A percentile compares a stretch with the other conserved stretches of the same genome.
phyloP scores from a whole-genome alignment of 2,329 filamentous ascomycete species.

The Didymellaceae sp. region DNA sequence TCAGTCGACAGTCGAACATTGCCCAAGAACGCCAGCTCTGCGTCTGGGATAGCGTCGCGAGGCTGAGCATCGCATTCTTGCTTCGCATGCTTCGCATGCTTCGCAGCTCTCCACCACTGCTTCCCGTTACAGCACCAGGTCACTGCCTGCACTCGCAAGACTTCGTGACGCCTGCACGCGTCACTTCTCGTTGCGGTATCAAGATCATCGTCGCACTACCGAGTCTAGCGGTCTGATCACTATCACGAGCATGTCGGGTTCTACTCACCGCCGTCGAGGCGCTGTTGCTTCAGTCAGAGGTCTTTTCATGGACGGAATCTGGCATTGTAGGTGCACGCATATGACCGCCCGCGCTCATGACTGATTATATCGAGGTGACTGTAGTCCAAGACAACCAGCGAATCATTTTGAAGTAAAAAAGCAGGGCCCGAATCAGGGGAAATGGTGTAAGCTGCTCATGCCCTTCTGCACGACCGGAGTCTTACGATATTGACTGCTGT shows the following conservation, averaged over 20 bases:
- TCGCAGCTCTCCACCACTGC: too few species aligned
- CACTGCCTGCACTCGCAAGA: too few species aligned
- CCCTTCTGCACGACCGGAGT: neutral
- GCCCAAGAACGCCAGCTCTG: too few species aligned
- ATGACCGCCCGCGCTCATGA: neutral
- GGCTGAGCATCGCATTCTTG: too few species aligned
- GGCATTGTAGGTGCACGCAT: slow-evolving; percentile 33
- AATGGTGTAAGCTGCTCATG: slow-evolving; percentile 51
- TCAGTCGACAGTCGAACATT: too few species aligned
- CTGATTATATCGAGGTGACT: slow-evolving; percentile 55
- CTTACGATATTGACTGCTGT: slow-evolving; percentile 19
- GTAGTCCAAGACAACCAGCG: slow-evolving; percentile 60
- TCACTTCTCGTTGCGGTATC: neutral
- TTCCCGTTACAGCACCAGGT: too few species aligned
- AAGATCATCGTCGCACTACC: neutral
- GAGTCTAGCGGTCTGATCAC: too few species aligned
- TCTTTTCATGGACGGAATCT: slow-evolving; percentile 33
- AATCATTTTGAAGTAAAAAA: slow-evolving; percentile 65
- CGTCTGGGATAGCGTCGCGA: too few species aligned
- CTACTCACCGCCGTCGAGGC: slow-evolving; percentile 13
- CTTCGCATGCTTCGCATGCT: too few species aligned
- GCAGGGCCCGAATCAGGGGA: slow-evolving; percentile 61
- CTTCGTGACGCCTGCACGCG: too few species aligned
- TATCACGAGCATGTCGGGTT: slow-evolving; percentile 28
- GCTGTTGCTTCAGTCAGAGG: slow-evolving; percentile 23